Conservation (phyloP, 192 early-diverging fungal genomes). For the Rhizophagus prolifer region DNA sequence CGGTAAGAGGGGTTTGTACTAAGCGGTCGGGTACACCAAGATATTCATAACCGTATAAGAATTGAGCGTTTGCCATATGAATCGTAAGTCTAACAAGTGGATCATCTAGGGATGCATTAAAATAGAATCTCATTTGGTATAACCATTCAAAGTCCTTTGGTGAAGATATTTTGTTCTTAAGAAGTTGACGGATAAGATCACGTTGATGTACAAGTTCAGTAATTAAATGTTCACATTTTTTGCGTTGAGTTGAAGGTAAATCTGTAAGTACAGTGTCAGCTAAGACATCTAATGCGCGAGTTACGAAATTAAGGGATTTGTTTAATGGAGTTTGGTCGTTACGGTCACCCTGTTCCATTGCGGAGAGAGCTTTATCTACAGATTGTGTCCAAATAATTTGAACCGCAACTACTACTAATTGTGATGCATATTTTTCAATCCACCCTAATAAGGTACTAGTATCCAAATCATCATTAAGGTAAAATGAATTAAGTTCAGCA, state of each 20-base stretch:
- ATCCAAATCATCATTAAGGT: constrained; percentile 54
- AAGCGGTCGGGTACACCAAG: constrained; percentile 95
- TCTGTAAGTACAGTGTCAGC: constrained; percentile 93
- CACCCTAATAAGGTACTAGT: constrained; percentile 67
- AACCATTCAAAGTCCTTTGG: constrained; percentile 92
- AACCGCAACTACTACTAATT: constrained; percentile 87
- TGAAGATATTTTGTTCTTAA: constrained; percentile 46
- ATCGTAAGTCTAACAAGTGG: constrained; percentile 73
- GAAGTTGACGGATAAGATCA: constrained; percentile 80
- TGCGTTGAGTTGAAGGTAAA: constrained; percentile 74
- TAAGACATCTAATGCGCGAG: constrained; percentile 77
- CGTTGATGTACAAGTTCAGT: constrained; percentile 99
- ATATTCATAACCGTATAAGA: constrained; percentile 97
- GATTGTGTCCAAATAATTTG: constrained; percentile 89
- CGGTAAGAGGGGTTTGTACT: constrained; percentile 98
- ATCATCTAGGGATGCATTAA: constrained; percentile 55
- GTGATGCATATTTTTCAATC: constrained; percentile 89
- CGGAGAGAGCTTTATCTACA: constrained; percentile 76
- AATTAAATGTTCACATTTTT: constrained; percentile 97
- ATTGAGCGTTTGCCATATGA: constrained; percentile 91
- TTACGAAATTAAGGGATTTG: constrained; percentile 57
- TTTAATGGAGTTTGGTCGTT: constrained; percentile 51
- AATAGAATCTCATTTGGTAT: constrained; percentile 92
- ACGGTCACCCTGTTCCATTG: constrained; percentile 41
- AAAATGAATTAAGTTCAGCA: constrained; percentile 62